A percentile compares a stretch with the other conserved stretches of the same genome.
Conservation (phyloP, 2,329 filamentous ascomycete genomes). For the Teratosphaeria gauchensis region DNA sequence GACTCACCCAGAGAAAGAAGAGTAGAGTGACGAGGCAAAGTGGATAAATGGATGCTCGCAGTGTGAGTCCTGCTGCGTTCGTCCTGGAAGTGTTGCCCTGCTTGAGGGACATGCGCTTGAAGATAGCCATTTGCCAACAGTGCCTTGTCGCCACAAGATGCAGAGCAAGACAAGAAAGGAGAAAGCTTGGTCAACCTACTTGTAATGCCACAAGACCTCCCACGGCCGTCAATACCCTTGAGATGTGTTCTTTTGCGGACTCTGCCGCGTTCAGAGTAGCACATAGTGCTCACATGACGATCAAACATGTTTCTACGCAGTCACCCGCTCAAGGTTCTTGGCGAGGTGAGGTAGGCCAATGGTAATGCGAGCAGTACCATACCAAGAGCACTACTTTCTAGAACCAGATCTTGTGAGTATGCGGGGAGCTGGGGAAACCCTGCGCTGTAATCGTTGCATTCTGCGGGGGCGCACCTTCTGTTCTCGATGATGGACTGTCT, state of each 20-base stretch:
- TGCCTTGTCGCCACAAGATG: neutral
- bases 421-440: neutral
- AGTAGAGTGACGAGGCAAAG: slow-evolving; percentile 56
- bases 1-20: slow-evolving; percentile 53
- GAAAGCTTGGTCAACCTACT: neutral
- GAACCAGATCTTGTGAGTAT: neutral
- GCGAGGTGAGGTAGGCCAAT: neutral
- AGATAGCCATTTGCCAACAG: slow-evolving; percentile 3
- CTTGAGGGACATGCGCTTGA: slow-evolving; percentile 12
- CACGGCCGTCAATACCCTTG: neutral
- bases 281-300: neutral
- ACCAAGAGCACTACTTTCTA: neutral
- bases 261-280: too few relatives aligned
- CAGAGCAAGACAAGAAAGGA: neutral
- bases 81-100: slow-evolving; percentile 38
- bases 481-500: neutral
- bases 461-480: neutral
- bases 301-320: neutral
- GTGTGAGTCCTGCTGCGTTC: slow-evolving; percentile 51
- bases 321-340: too few relatives aligned
- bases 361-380: neutral
- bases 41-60: slow-evolving; percentile 58
- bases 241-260: too few relatives aligned
- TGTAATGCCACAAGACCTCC: neutral
- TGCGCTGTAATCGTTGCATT: neutral